Percentiles rank a stretch among this genome's conserved stretches.
phyloP scores from a whole-genome alignment of 129 eudicot species.

The Pseudognaphalium luteoalbum region DNA sequence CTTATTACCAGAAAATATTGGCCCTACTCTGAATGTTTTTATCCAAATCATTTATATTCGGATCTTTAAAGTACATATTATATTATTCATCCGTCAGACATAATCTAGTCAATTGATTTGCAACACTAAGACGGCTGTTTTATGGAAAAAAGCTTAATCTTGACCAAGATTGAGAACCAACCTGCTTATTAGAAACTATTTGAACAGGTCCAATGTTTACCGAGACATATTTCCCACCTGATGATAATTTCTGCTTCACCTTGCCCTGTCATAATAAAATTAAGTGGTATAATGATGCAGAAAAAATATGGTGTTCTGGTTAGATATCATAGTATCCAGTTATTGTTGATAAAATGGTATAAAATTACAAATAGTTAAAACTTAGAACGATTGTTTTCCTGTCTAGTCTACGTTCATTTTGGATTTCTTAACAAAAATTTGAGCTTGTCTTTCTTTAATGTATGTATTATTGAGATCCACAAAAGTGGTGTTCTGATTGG shows the following conservation, averaged over 20 bases:
- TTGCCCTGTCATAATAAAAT: conserved; percentile 50
- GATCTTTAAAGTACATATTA: no score
- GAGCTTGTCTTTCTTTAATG: not conserved
- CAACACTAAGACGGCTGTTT: not conserved
- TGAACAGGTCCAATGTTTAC: conserved; percentile 96
- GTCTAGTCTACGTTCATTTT: not conserved
- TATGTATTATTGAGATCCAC: not conserved
- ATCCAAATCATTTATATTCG: no score
- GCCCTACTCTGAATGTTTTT: no score
- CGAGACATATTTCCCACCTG: conserved; percentile 93
- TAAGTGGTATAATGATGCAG: not conserved
- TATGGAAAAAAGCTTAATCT: not conserved
- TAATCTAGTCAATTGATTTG: not conserved
- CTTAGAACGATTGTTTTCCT: not conserved
- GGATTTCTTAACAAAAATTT: not conserved
- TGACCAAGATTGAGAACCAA: conserved; percentile 27
- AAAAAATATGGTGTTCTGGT: not conserved
- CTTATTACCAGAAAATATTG: not conserved
- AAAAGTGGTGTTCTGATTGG: no score
- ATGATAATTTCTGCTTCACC: conserved; percentile 85
- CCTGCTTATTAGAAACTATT: conserved; percentile 94
- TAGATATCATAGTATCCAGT: not conserved
- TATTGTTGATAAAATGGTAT: not conserved
- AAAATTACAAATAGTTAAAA: not conserved
- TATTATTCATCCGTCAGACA: not conserved